Base-by-base conservation (phyloP, 108 stramenopile species). In the Cyclotella cryptica region DNA sequence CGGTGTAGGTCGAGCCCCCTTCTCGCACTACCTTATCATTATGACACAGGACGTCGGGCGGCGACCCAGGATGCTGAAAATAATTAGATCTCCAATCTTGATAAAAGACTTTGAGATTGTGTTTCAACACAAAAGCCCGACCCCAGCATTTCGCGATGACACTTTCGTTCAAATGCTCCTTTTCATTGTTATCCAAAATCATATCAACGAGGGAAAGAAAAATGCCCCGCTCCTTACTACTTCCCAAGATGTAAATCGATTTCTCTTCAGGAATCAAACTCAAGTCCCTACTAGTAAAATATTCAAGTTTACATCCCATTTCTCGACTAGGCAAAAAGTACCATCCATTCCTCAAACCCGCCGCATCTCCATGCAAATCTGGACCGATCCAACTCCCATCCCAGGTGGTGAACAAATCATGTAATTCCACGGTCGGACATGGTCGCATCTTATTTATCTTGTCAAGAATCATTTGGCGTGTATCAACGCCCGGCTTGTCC, bases 371-470 rank as follows among this genome's bases (percentile, higher is more conserved):
- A 14, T 55, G 39, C 28, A 81, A 18, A 7, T 75, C 40, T 17
- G 80, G 80, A 14, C 80, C 80, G 8, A 81, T 52, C 81, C 81
- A 82, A 60, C 62, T 55, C 41, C 74, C 81, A 42, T 82, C 69
- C 74, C 69, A 82, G 27, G 35, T 70, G 43, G 57, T 66, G 39
- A 61, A 82, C 43, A 75, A 7, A 55, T 71, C 42, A 0, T 40
- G 26, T 21, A 61, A 51, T 0, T 63, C 39, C 26, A 66, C 67
- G 15, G 39, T 71, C 52, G 71, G 74, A 44, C 81, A 82, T 0
- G 70, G 70, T 6, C 44, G 68, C 81, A 70, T 65, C 27, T 42
- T 73, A 51, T 44, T 29, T 21, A 74, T 29, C 11, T 75, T 44
- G 24, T 74, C 59, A 1, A 69, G 10, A 47, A 66, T 47, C 21